Evolutionary conservation across 495 filamentous ascomycete genomes (phyloP).

Genomic region (Aspergillus indologenus): DNA sequence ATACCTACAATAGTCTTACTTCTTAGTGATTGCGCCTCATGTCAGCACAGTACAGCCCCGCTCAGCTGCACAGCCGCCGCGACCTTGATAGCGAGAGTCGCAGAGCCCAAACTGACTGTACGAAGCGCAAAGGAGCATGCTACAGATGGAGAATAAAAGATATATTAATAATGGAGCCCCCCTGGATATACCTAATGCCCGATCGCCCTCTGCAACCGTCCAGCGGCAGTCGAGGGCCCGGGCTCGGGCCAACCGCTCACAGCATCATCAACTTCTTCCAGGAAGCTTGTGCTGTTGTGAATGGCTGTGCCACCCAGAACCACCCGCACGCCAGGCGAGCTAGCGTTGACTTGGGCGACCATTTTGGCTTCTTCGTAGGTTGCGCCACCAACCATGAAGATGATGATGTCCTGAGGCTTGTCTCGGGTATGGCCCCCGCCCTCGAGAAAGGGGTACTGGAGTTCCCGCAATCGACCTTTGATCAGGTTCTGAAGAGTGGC

Average conservation of each 20-base stretch:
- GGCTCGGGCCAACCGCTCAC: constrained; percentile 78
- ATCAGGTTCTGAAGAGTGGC: constrained; percentile 85
- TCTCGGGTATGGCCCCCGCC: constrained; percentile 78
- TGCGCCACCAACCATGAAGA: constrained; percentile 88
- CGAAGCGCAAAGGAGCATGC: not conserved
- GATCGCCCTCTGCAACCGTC: constrained; percentile 64
- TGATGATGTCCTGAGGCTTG: constrained; percentile 93
- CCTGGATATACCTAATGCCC: constrained; percentile 28
- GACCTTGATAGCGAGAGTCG: too few species aligned
- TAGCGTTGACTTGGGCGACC: constrained; percentile 88
- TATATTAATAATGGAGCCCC: not conserved
- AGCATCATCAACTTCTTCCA: constrained; percentile 82
- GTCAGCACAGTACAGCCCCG: too few species aligned
- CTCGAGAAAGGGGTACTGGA: constrained; percentile 89
- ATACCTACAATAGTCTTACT: not conserved
- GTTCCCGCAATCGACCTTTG: constrained; percentile 79
- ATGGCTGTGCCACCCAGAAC: constrained; percentile 83
- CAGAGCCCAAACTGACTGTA: too few species aligned
- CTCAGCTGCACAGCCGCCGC: too few species aligned
- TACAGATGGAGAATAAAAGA: not conserved
- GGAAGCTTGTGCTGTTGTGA: constrained; percentile 80
- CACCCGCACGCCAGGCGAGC: constrained; percentile 80
- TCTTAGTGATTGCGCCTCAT: not conserved
- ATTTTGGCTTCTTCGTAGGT: constrained; percentile 97
- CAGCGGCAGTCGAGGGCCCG: constrained; percentile 64